Base-by-base conservation (phyloP, 2,329 filamentous ascomycete genomes). In the Monosporascus sp. region DNA sequence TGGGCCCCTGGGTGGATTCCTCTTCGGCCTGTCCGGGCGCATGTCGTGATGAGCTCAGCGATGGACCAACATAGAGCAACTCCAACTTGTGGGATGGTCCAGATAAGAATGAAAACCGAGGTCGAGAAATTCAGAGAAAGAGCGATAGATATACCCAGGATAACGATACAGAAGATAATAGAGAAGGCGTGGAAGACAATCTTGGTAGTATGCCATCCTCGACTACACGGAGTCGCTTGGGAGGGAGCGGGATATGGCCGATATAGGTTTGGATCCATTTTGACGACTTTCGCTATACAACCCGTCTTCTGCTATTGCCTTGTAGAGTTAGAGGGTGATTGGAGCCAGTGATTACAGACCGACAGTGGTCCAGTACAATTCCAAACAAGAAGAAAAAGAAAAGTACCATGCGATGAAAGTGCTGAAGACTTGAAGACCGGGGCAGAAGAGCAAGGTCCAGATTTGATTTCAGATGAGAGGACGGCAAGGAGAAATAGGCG, bases 1-100 rank as follows among this genome's bases (percentile, higher is more conserved):
- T 61, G 57, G 17, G 65, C 66, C 31, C 66, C 66, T 2, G 67
- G 67, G 41, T 67, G 65, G 48, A 67, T 69, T 17, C 59, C 58
- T 7, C 59, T 57, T 25, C 54, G 52, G 9, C 43, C 36, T n/a
- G 24, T 20, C 35, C 56, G 54, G 18, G 53, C 50, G 41, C 55
- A 60, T 18, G 58, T 44, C 8, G 62, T 57, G 54, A 57, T 54
- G 38, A 64, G 54, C 44, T 64, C 61, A 15, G 59, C 54, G 22
- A 52, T 53, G 37, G 53, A 54, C 63, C 62, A 65, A 24, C 57
- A 36, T 27, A 65, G 22, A 20, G 59, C 57, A 15, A 55, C 55
- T n/a, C 52, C 60, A 27, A 60, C 61, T 24, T 63, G 60, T 6
- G 63, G 63, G 5, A 55, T 57, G 8, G 57, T 58, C 62, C 63